Base-by-base conservation (phyloP, 345 rosid genomes). In the Iberis pinnata region DNA sequence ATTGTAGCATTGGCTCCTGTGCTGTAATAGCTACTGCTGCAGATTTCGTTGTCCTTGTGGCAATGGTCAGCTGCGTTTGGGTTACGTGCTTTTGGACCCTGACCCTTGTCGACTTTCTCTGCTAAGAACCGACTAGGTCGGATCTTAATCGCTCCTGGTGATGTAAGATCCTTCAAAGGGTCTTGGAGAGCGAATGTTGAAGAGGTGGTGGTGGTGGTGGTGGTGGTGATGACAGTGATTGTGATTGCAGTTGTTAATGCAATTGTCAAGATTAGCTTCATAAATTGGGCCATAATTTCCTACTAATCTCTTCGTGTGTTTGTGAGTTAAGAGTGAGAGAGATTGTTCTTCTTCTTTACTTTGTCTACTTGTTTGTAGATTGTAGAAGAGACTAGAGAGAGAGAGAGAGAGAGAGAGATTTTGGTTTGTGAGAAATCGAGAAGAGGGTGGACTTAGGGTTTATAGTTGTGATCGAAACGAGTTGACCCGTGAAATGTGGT, bases 61-160 rank as follows among this genome's bases (percentile, higher is more conserved):
- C 90, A 86, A 12, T 79, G 94, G 22, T 80, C 81, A 1, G 89
- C 81, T 0, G 90, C 86, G 40, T 82, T 74, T 8, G 86, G 90
- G 71, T 86, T 83, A 44, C 60, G 45, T 12, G 62, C 16, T 9
- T 22, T 58, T 37, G 44, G 67, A 12, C 53, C 56, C n/a, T 37
- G 54, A 43, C 55, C 70, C 9, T 37, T 4, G 27, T 36, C 5
- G 43, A 37, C 54, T 7, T 66, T 66, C 35, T 73, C 64, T 0
- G 76, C 67, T 4, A 89, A 78, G 77, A 86, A 86, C 2, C 97
- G 84, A 52, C 83, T 72, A 10, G 67, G 39, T 48, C 74, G 75
- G 20, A 72, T 65, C 25, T 79, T 63, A 9, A 79, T 70, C 29
- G 12, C 25, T 56, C 46, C 51, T 56, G 16, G 32, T 2, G 57